Evolutionary conservation across 2,329 filamentous ascomycete species (phyloP).

Genomic region (Seiridium cupressi): DNA sequence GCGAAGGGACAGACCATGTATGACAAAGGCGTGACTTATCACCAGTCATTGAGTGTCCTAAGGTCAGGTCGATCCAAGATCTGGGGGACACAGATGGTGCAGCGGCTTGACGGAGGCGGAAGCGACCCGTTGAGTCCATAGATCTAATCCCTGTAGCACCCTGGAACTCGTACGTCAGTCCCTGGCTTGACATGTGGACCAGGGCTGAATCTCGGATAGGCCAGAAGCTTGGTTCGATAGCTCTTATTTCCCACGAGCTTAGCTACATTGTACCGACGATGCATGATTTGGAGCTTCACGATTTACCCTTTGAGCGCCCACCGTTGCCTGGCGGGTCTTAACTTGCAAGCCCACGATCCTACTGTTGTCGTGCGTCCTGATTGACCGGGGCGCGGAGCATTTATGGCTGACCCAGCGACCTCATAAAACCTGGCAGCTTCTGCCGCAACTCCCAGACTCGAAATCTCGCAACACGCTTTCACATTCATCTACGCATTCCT

Average conservation of each 20-base stretch:
- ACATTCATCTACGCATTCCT: slow-evolving; percentile 9
- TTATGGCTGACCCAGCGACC: slow-evolving; percentile 23
- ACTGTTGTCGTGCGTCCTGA: slow-evolving; percentile 3
- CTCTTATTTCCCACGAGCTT: slow-evolving; percentile 4
- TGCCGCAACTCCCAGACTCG: slow-evolving; percentile 17
- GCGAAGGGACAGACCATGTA: too few relatives aligned
- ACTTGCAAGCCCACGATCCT: not conserved
- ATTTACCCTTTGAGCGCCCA: not conserved
- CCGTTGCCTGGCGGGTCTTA: not conserved
- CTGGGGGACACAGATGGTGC: too few relatives aligned
- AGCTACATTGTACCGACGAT: not conserved
- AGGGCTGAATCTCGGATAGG: slow-evolving; percentile 3
- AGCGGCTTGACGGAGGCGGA: too few relatives aligned
- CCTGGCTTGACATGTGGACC: slow-evolving; percentile 4
- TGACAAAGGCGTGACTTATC: too few relatives aligned
- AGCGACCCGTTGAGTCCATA: too few relatives aligned
- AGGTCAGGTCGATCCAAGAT: too few relatives aligned
- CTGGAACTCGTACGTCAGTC: slow-evolving; percentile 1
- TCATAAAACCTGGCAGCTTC: slow-evolving; percentile 23
- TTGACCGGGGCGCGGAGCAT: slow-evolving; percentile 9
- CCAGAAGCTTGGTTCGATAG: not conserved
- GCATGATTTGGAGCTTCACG: not conserved
- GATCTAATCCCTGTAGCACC: not conserved
- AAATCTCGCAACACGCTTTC: slow-evolving; percentile 9
- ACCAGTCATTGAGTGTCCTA: too few relatives aligned